These are phyloP conservation scores for Puccinia triticina DNA, from an alignment of 1,284 basidiomycete genomes.

Conservation along the genomic window DNA sequence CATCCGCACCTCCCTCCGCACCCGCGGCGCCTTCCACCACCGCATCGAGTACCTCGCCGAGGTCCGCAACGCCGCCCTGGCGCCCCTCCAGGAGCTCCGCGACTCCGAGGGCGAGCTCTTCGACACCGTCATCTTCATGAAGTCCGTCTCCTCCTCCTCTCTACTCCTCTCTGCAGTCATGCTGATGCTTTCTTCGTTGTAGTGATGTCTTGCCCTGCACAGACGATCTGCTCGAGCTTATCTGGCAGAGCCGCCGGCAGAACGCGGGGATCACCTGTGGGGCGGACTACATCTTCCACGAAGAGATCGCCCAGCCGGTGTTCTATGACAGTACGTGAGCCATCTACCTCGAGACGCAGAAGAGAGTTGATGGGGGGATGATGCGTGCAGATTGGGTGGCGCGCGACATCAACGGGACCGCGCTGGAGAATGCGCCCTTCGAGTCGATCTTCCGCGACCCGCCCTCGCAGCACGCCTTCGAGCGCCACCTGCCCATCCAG, in stretches of 20 bases:
- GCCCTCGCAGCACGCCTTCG: constrained; percentile 75
- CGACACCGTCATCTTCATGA: constrained; percentile 95
- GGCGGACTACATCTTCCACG: constrained; percentile 95
- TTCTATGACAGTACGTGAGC: constrained; percentile 43
- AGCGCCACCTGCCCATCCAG: constrained; percentile 85
- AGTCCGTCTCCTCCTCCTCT: constrained; percentile 48
- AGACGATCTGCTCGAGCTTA: constrained; percentile 90
- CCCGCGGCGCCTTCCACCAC: constrained; percentile 91
- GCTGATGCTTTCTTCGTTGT: neutral
- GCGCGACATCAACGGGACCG: constrained; percentile 93
- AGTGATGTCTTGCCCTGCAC: constrained; percentile 91
- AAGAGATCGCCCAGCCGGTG: constrained; percentile 71
- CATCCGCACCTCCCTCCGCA: constrained; percentile 85
- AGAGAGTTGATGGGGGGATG: too few relatives aligned
- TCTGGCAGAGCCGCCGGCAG: constrained; percentile 85
- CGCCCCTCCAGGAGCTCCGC: constrained; percentile 84
- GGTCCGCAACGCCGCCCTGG: constrained; percentile 90
- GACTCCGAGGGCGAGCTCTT: constrained; percentile 87
- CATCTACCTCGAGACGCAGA: constrained; percentile 8
- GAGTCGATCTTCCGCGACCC: constrained; percentile 85
- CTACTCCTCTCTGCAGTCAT: neutral
- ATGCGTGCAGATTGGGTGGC: constrained; percentile 80
- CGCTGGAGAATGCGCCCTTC: constrained; percentile 92
- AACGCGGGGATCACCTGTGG: constrained; percentile 96
- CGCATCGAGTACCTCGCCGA: constrained; percentile 97